A percentile compares a stretch with the other conserved stretches of the same genome.
These are phyloP conservation scores for Vigna trinervia DNA, from an alignment of 306 rosid genomes.

Conservation along the genomic window DNA sequence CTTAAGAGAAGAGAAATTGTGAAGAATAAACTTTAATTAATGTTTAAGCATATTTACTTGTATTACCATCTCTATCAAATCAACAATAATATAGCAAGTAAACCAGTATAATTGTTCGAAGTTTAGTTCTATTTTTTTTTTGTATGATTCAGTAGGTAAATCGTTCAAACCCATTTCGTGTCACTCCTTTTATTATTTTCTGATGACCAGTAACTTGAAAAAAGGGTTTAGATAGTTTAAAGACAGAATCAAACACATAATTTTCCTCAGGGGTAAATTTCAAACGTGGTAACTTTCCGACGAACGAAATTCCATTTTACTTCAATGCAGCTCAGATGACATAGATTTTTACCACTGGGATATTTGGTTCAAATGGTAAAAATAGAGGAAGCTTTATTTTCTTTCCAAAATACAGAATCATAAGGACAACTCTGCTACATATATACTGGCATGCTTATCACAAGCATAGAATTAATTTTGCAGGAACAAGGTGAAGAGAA, in stretches of 20 bases:
- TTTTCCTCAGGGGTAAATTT: conserved; percentile 4
- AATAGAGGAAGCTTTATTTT: conserved; percentile 65
- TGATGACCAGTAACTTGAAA: neutral
- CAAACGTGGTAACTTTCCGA: neutral
- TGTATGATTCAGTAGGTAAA: neutral
- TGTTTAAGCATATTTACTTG: conserved; percentile 3
- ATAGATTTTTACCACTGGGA: conserved; percentile 61
- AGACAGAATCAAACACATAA: neutral
- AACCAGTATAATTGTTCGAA: conserved; percentile 3
- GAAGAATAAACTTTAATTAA: neutral
- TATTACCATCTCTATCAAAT: conserved; percentile 26
- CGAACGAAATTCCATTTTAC: conserved; percentile 12
- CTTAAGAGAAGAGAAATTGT: conserved; percentile 9
- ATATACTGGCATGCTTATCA: conserved; percentile 1
- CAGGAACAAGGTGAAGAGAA: conserved; percentile 3
- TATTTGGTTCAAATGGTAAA: conserved; percentile 53
- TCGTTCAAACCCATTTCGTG: conserved; percentile 9
- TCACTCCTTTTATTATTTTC: conserved; percentile 5
- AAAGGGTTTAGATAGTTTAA: conserved; percentile 23
- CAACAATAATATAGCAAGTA: conserved; percentile 35
- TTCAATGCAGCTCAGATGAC: conserved; percentile 57
- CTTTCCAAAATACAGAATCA: conserved; percentile 56
- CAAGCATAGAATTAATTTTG: neutral
- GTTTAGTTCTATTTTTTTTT: neutral
- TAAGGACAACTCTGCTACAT: conserved; percentile 14